Evolutionary conservation across 2,329 filamentous ascomycete genomes (phyloP), one percentile per base, ranked within the genome.

Genomic region (Botrytis paeoniae): DNA sequence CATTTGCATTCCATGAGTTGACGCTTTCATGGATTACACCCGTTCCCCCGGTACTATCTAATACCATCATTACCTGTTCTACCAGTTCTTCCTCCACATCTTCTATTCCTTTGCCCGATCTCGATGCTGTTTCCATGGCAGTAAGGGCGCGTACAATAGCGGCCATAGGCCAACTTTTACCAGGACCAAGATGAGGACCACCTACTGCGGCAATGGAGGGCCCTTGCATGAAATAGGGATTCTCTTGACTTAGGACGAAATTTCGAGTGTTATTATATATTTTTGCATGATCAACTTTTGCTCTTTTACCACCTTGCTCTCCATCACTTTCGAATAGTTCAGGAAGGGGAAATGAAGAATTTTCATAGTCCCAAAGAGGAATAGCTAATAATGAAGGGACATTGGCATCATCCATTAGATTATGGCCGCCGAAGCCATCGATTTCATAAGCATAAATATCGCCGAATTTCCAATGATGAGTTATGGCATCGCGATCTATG

Each of bases 371-470:
- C 73, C 91, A 83, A 75, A 92, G 87, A 2, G 90, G 90, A 48
- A 90, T 86, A 1, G 89, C 87, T 39, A 93, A 84, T 8, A 93
- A 85, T 7, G 88, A 90, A 0, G 91, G 91, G 59, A 93, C 87
- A 76, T 92, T 92, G n/a, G 91, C 90, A 75, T 92, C 90, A 78
- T 92, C 91, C 90, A 92, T 92, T 70, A 92, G 83, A 76, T 88
- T 90, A 64, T 61, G 69, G 1, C 77, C 77, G 6, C 77, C 78
- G 75, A 90, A 93, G 18, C 92, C 92, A 78, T 94, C 92, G 18
- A 93, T 90, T 81, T 94, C 92, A 79, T 90, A 94, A 0, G 92
- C 91, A 77, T 91, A 94, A n/a, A 94, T 91, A n/a, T 88, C 83
- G 66, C 89, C 89, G 76, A 87, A 90, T 29, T 85, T 86, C 48